A percentile compares a stretch with the other conserved stretches of the same genome.
Evolutionary conservation across 176 grass and related monocot genomes (phyloP).

Genomic region (Juncus effusus): DNA sequence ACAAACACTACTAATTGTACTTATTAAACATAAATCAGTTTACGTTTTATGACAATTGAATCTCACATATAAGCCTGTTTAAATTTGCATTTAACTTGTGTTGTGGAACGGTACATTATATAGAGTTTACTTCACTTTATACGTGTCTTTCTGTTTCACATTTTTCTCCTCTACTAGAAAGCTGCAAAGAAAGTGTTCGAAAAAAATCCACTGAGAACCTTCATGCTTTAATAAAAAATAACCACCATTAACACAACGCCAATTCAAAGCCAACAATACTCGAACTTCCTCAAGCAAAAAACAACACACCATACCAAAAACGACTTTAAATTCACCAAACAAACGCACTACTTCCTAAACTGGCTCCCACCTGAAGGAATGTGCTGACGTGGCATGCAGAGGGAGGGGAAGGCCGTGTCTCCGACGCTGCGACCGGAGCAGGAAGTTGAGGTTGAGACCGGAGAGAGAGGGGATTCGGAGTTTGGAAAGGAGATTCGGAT

Average conservation of each 20-base stretch:
- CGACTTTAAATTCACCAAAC: neutral
- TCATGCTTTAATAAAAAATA: too few relatives aligned
- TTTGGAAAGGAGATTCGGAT: constrained; percentile 24
- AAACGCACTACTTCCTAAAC: neutral
- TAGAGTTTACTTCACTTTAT: too few relatives aligned
- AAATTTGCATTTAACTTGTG: too few relatives aligned
- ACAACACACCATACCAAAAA: neutral
- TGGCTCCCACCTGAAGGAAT: constrained; percentile 5
- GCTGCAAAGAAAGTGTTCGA: constrained; percentile 10
- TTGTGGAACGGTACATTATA: too few relatives aligned
- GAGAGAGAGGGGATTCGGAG: neutral
- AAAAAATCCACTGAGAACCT: neutral
- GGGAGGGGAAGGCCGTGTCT: constrained; percentile 23
- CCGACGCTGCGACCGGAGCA: constrained; percentile 19
- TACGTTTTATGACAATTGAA: too few relatives aligned
- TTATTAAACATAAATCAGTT: too few relatives aligned
- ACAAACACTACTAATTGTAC: too few relatives aligned
- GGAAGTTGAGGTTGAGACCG: neutral
- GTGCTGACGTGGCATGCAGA: constrained; percentile 10
- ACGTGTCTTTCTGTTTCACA: too few relatives aligned
- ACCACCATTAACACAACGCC: too few relatives aligned
- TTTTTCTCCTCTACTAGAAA: too few relatives aligned
- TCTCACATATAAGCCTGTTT: too few relatives aligned
- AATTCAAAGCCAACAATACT: neutral
- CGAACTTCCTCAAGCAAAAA: neutral